These are phyloP conservation scores for Antitrichia curtipendula DNA, from an alignment of 225 moss, liverwort and hornwort species.

Conservation along the genomic window DNA sequence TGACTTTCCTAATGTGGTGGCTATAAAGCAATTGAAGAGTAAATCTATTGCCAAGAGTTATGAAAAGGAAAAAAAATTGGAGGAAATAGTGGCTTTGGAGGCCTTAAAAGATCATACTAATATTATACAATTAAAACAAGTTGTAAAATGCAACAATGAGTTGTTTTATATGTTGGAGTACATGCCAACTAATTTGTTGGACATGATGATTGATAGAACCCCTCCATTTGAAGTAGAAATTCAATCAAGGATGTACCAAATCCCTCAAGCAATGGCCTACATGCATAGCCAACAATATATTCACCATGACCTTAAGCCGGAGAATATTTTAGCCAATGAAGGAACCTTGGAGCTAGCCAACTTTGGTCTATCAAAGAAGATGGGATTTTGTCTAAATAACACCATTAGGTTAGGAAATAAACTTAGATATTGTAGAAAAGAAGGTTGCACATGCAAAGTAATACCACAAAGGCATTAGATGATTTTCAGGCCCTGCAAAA, in stretches of 20 bases:
- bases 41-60: neutral
- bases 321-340: no score
- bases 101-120: neutral
- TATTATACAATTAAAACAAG: neutral
- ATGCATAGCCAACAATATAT: neutral
- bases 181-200: neutral
- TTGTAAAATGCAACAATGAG: neutral
- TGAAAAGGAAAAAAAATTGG: neutral
- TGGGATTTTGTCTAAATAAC: neutral
- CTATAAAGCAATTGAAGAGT: neutral
- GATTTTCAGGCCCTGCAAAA: no score
- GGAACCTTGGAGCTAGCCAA: no score
- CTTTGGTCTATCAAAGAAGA: slow-evolving; percentile 45
- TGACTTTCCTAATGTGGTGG: no score
- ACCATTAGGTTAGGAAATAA: neutral
- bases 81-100: neutral
- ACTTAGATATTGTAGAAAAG: neutral
- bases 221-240: neutral
- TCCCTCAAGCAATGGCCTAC: neutral
- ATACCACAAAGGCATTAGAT: no score
- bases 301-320: no score
- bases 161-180: neutral
- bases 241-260: slow-evolving; percentile 5
- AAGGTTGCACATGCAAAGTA: neutral
- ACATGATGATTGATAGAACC: neutral